Evolutionary conservation across 176 grass and related monocot species (phyloP).

Genomic region (Oryza officinalis): DNA sequence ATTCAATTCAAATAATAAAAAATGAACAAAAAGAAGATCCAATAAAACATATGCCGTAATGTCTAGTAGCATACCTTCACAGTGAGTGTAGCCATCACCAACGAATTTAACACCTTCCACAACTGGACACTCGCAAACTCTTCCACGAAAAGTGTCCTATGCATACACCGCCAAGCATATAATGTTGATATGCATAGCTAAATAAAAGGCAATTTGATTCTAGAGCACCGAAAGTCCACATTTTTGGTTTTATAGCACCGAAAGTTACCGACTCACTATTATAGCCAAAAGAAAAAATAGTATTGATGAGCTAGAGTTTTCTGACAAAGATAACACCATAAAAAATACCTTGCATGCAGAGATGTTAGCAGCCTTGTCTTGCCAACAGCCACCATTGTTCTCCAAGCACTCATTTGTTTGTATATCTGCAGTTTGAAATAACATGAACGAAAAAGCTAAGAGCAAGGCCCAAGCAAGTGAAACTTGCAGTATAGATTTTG

Average conservation of each 20-base stretch:
- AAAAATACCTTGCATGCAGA: constrained; percentile 92
- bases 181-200: neutral
- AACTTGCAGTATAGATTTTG: neutral
- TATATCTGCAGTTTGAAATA: constrained; percentile 55
- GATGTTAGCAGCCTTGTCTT: constrained; percentile 82
- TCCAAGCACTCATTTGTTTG: constrained; percentile 98
- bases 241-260: no score
- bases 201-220: neutral
- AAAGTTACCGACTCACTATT: no score
- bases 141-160: constrained; percentile 92
- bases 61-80: constrained; percentile 69
- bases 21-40: neutral
- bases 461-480: neutral
- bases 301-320: neutral
- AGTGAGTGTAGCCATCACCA: constrained; percentile 94
- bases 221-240: no score
- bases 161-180: constrained; percentile 27
- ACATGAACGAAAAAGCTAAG: neutral
- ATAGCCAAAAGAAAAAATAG: neutral
- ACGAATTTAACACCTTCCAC: constrained; percentile 82
- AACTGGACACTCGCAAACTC: constrained; percentile 82
- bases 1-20: constrained; percentile 11
- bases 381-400: constrained; percentile 96
- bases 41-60: neutral
- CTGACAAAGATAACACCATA: constrained; percentile 22